A percentile compares a stretch with the other conserved stretches of the same genome.
Conservation (phyloP, 2,329 filamentous ascomycete species). For the Sporothrix pallida region DNA sequence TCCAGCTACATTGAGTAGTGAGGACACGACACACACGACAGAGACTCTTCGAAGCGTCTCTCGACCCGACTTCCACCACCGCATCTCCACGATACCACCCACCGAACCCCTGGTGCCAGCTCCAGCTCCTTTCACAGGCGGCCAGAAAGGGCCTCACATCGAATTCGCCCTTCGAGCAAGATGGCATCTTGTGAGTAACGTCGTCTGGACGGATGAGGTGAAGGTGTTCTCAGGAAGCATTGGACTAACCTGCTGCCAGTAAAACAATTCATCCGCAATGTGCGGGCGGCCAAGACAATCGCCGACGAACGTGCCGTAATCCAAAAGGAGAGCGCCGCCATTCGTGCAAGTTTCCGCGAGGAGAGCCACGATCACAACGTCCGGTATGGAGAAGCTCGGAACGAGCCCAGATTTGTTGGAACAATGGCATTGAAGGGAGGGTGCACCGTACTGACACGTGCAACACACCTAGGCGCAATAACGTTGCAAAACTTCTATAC, state of each 20-base stretch:
- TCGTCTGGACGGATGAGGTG: not conserved
- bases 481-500: slow-evolving; percentile 97
- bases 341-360: slow-evolving; percentile 95
- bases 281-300: slow-evolving; percentile 97
- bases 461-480: slow-evolving; percentile 77
- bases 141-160: slow-evolving; percentile 32
- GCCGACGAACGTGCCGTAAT: slow-evolving; percentile 98
- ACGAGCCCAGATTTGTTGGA: no score
- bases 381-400: slow-evolving; percentile 60
- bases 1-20: not conserved
- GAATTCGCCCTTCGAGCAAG: slow-evolving; percentile 21
- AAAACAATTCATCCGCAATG: slow-evolving; percentile 99
- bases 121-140: slow-evolving; percentile 7
- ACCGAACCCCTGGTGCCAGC: slow-evolving; percentile 8
- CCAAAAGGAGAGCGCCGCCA: slow-evolving; percentile 97
- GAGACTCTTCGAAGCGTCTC: not conserved
- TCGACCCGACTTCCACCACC: not conserved
- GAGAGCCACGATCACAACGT: slow-evolving; percentile 92
- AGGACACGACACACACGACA: not conserved
- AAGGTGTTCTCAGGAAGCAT: no score
- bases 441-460: slow-evolving; percentile 21
- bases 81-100: not conserved
- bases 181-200: slow-evolving; percentile 38
- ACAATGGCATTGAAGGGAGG: no score
- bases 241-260: slow-evolving; percentile 61